phyloP scores from a whole-genome alignment of 371 early-diverging fungal species.

The Basidiobolus meristosporus region DNA sequence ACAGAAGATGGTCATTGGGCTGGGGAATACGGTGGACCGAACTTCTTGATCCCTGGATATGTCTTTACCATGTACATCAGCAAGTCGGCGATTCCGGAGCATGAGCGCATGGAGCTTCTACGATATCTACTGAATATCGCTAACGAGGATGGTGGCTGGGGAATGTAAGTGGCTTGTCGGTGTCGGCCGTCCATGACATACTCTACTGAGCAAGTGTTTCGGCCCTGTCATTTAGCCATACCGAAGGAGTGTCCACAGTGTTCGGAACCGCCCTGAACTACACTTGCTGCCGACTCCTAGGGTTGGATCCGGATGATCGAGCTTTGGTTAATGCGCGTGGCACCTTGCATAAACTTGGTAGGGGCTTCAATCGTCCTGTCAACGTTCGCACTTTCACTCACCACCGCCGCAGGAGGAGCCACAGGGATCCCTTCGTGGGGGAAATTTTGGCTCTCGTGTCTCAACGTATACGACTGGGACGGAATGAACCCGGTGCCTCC shows the following conservation, averaged over 20 bases:
- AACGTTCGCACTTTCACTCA: too few species aligned
- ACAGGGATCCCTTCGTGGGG: slow-evolving; percentile 86
- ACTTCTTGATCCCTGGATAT: slow-evolving; percentile 86
- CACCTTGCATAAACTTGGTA: slow-evolving; percentile 64
- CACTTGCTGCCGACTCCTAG: slow-evolving; percentile 72
- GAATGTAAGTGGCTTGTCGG: slow-evolving; percentile 50
- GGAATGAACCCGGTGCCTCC: slow-evolving; percentile 93
- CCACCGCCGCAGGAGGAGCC: slow-evolving; percentile 70
- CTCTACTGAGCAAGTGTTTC: slow-evolving; percentile 1
- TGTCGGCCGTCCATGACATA: too few species aligned
- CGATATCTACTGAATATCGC: slow-evolving; percentile 75
- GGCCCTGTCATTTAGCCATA: slow-evolving; percentile 71
- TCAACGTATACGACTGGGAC: slow-evolving; percentile 87
- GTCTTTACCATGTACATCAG: slow-evolving; percentile 74
- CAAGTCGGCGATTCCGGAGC: slow-evolving; percentile 29
- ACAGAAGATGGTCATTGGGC: slow-evolving; percentile 95
- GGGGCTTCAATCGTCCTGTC: too few species aligned
- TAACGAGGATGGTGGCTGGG: slow-evolving; percentile 90
- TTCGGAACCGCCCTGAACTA: slow-evolving; percentile 93
- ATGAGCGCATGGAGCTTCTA: slow-evolving; percentile 54
- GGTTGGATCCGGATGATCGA: slow-evolving; percentile 72
- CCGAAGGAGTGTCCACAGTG: slow-evolving; percentile 78
- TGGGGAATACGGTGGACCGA: slow-evolving; percentile 93
- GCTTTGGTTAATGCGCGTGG: slow-evolving; percentile 64
- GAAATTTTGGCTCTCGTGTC: slow-evolving; percentile 82